phyloP scores from a whole-genome alignment of 2,329 filamentous ascomycete genomes.

The Colletotrichum lini region DNA sequence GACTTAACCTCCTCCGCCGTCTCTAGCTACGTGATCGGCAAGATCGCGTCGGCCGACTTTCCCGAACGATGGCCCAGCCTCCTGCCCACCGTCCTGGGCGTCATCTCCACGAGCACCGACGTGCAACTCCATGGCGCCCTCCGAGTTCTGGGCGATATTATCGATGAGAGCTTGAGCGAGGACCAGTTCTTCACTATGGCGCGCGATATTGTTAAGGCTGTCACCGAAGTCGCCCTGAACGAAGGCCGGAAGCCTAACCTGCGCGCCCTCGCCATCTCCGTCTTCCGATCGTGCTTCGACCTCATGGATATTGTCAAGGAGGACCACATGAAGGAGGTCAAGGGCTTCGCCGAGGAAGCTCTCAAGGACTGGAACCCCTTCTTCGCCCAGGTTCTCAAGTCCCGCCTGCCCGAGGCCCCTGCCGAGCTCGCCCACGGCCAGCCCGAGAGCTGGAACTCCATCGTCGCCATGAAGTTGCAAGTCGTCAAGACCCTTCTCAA shows the following conservation, averaged over 20 bases:
- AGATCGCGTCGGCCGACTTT: constrained; percentile 94
- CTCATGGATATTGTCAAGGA: constrained; percentile 97
- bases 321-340: constrained; percentile 88
- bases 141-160: constrained; percentile 88
- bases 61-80: constrained; percentile 95
- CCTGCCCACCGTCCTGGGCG: constrained; percentile 82
- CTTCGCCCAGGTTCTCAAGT: constrained; percentile 84
- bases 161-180: constrained; percentile 94
- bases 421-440: constrained; percentile 63
- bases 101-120: constrained; percentile 83
- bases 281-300: constrained; percentile 94
- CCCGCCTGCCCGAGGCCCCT: constrained; percentile 77
- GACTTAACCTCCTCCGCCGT: constrained; percentile 33
- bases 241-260: constrained; percentile 81
- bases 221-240: constrained; percentile 87
- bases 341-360: constrained; percentile 89
- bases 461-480: constrained; percentile 91
- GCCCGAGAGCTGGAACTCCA: constrained; percentile 82
- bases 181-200: constrained; percentile 95
- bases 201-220: constrained; percentile 84
- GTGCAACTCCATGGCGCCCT: constrained; percentile 89
- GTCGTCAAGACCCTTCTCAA: constrained; percentile 94
- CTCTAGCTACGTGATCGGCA: constrained; percentile 82
- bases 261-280: constrained; percentile 87
- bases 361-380: constrained; percentile 90